These are phyloP conservation scores for Micractinium conductrix DNA, from an alignment of 139 green algal species.

Conservation along the genomic window DNA sequence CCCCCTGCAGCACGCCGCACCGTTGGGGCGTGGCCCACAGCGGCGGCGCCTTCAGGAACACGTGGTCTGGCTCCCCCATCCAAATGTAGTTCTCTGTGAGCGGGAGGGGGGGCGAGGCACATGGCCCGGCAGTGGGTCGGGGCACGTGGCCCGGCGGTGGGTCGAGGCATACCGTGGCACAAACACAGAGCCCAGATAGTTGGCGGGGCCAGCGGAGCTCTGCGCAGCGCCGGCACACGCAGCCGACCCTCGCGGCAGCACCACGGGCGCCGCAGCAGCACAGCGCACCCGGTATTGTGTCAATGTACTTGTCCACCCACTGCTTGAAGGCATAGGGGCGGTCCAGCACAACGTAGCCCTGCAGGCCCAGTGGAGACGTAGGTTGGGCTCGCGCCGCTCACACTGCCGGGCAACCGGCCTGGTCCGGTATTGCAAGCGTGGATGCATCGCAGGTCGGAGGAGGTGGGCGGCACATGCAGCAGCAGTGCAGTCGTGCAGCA, in stretches of 20 bases:
- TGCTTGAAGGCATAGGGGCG: conserved; percentile 76
- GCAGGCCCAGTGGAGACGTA: background rate
- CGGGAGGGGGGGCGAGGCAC: background rate
- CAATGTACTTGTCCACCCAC: conserved; percentile 60
- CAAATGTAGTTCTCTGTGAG: conserved; percentile 71
- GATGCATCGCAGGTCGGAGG: background rate
- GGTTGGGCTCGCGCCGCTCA: background rate
- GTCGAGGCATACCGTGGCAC: no score
- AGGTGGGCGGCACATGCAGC: background rate
- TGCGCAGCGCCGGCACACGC: no score
- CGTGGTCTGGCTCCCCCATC: conserved; percentile 84
- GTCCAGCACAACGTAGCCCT: conserved; percentile 78
- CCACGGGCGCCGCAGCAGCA: no score
- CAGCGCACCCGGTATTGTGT: conserved; percentile 33
- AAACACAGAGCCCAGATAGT: no score
- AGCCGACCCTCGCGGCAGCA: background rate
- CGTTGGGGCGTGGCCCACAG: conserved; percentile 51
- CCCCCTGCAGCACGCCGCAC: background rate
- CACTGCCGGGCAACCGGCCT: no score
- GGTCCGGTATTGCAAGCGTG: background rate
- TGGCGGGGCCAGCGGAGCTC: no score
- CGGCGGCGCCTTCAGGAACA: conserved; percentile 74
- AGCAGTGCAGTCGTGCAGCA: background rate
- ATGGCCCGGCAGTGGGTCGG: no score
- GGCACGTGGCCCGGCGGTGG: no score